Percentiles rank a stretch among this genome's conserved stretches.
Conservation (phyloP, 2,329 filamentous ascomycete species). For the Xylaria sp. region DNA sequence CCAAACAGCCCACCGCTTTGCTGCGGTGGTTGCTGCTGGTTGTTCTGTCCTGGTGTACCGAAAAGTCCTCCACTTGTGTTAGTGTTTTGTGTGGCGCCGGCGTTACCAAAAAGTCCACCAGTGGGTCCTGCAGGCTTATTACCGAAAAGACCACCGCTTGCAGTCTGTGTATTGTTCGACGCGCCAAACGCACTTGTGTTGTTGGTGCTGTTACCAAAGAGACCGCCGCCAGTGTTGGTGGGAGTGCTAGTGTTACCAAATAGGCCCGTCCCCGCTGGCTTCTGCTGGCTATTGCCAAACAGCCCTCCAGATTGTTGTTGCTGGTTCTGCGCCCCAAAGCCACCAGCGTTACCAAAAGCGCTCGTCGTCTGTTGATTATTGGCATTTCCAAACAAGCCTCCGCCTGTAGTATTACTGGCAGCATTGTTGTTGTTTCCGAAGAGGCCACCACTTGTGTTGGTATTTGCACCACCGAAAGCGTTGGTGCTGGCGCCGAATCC, state of each 20-base stretch:
- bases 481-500: conserved; percentile 32
- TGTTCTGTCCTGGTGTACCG: conserved; percentile 46
- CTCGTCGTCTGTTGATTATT: conserved; percentile 38
- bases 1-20: conserved; percentile 56
- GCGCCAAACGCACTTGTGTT: conserved; percentile 41
- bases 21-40: conserved; percentile 45
- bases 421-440: conserved; percentile 42
- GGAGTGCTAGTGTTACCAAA: conserved; percentile 45
- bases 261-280: conserved; percentile 47
- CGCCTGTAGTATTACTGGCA: conserved; percentile 33
- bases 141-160: conserved; percentile 53
- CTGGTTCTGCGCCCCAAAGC: conserved; percentile 43
- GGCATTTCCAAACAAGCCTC: conserved; percentile 39
- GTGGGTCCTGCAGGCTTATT: conserved; percentile 43
- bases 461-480: conserved; percentile 40
- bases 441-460: conserved; percentile 36
- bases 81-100: conserved; percentile 44
- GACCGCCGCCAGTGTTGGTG: conserved; percentile 41
- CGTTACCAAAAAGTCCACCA: conserved; percentile 51
- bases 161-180: conserved; percentile 21
- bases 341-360: conserved; percentile 41
- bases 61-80: conserved; percentile 57
- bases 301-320: conserved; percentile 48
- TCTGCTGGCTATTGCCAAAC: conserved; percentile 46
- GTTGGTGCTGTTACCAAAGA: conserved; percentile 51